Conservation (phyloP, 129 eudicot genomes). For the Gnaphalium uliginosum region DNA sequence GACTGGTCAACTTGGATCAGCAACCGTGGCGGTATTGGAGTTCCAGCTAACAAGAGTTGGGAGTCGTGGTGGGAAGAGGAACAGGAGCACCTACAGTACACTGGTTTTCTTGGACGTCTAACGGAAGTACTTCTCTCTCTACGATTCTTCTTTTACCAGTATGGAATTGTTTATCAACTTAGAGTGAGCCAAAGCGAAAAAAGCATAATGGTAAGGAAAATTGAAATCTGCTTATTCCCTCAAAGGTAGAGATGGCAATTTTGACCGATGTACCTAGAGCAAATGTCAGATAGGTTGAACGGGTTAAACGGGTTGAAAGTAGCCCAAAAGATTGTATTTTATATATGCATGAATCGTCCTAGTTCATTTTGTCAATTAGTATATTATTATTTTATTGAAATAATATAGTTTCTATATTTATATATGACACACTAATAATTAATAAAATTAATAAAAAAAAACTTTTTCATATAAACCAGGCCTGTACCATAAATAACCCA, state of each 20-base stretch:
- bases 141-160: slow-evolving; percentile 87
- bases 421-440: neutral
- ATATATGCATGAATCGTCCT: neutral
- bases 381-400: neutral
- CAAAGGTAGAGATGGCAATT: neutral
- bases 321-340: neutral
- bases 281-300: neutral
- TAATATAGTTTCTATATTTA: neutral
- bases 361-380: neutral
- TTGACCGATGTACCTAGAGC: neutral
- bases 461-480: neutral
- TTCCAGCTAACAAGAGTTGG: slow-evolving; percentile 97
- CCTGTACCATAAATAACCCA: neutral
- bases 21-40: slow-evolving; percentile 89
- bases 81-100: slow-evolving; percentile 78
- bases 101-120: slow-evolving; percentile 68
- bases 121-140: slow-evolving; percentile 72
- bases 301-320: neutral
- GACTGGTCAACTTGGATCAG: slow-evolving; percentile 97
- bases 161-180: slow-evolving; percentile 89
- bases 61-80: slow-evolving; percentile 99
- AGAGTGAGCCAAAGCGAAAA: slow-evolving; percentile 70
- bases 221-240: neutral
- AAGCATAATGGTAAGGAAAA: slow-evolving; percentile 64
- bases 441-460: neutral